Percentiles rank a stretch among this genome's conserved stretches.
phyloP scores from a whole-genome alignment of 345 rosid genomes.

The Lumnitzera littorea region DNA sequence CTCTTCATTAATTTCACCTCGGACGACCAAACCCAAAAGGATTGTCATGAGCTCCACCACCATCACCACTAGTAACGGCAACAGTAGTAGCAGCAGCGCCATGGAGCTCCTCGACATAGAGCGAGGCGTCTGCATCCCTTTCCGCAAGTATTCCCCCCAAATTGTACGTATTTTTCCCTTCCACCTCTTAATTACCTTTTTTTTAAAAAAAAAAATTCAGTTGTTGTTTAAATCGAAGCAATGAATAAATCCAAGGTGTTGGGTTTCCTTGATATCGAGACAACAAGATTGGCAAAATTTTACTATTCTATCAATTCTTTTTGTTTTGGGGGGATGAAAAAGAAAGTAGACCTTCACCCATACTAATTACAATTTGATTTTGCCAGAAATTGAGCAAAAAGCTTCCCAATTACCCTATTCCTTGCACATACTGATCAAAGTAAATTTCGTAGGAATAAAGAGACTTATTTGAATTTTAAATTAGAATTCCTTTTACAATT shows the following conservation, averaged over 20 bases:
- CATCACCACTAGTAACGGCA: neutral
- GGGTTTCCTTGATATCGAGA: neutral
- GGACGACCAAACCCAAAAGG: no score
- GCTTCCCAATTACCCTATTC: neutral
- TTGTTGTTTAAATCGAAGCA: no score
- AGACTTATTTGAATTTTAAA: no score
- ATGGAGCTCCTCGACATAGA: slow-evolving; percentile 90
- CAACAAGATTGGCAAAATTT: neutral
- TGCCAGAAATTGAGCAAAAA: no score
- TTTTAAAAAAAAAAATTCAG: no score
- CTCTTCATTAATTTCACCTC: no score
- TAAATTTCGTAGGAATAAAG: neutral
- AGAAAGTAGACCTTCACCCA: neutral
- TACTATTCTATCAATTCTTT: neutral
- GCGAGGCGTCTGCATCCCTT: slow-evolving; percentile 94
- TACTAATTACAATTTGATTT: no score
- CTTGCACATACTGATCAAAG: neutral
- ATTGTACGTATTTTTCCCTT: slow-evolving; percentile 42
- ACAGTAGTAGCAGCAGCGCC: slow-evolving; percentile 45
- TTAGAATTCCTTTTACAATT: no score
- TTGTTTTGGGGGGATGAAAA: neutral
- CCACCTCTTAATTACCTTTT: neutral
- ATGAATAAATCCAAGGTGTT: neutral
- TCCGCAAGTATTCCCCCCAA: slow-evolving; percentile 94
- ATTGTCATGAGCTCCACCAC: slow-evolving; percentile 1